Percentiles rank a stretch among this genome's conserved stretches.
These are phyloP conservation scores for Chionographis japonica DNA, from an alignment of 106 monocot genomes.

Conservation along the genomic window DNA sequence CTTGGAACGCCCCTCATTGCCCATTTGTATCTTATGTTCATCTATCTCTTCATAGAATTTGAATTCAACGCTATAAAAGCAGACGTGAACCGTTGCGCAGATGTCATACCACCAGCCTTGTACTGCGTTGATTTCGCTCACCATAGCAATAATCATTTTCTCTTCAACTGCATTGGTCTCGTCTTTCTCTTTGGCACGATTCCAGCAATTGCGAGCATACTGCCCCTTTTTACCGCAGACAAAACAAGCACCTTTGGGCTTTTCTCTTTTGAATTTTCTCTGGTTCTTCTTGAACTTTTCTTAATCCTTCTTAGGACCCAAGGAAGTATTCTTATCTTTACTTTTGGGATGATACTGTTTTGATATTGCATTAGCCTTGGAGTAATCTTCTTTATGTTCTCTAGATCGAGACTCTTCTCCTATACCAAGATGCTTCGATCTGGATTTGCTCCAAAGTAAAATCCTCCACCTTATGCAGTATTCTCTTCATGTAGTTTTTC, in stretches of 20 bases:
- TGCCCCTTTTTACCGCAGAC: no score
- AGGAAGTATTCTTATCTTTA: background rate
- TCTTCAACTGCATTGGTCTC: background rate
- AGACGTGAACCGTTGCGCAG: background rate
- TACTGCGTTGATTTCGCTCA: background rate
- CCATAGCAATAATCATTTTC: background rate
- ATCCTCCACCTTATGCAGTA: background rate
- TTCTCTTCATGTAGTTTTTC: conserved; percentile 13
- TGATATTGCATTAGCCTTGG: background rate
- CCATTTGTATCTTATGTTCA: background rate
- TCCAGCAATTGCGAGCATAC: no score
- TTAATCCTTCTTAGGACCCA: no score
- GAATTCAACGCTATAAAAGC: background rate
- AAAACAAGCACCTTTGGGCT: no score
- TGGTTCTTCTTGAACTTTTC: no score
- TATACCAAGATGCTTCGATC: conserved; percentile 3
- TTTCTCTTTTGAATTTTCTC: no score
- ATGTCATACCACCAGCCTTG: conserved; percentile 1
- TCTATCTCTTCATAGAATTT: background rate
- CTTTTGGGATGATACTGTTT: background rate
- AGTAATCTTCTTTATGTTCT: background rate
- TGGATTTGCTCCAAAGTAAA: background rate
- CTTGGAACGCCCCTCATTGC: background rate
- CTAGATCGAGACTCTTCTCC: conserved; percentile 1
- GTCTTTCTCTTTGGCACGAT: no score